Conservation (phyloP, 768 basidiomycete genomes). For the Kwoniella shandongensis region DNA sequence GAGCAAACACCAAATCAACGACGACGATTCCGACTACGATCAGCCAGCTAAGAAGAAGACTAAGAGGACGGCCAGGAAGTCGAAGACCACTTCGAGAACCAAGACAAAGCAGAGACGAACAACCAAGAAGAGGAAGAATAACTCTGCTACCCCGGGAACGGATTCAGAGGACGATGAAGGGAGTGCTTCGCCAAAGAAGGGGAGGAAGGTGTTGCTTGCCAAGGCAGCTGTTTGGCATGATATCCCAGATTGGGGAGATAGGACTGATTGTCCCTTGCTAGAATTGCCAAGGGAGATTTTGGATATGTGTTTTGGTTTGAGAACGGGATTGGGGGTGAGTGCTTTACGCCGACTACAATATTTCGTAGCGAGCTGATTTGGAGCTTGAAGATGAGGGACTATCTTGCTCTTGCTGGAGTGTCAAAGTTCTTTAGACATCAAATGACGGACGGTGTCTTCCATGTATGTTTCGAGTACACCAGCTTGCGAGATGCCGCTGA, state of each 20-base stretch:
- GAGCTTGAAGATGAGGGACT: conserved; percentile 21
- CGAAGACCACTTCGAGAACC: neutral
- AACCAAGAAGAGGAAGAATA: neutral
- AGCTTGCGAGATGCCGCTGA: neutral
- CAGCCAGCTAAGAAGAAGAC: conserved; percentile 9
- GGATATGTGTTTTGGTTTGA: conserved; percentile 21
- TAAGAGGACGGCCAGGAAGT: neutral
- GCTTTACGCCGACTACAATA: neutral
- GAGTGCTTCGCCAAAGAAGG: conserved; percentile 6
- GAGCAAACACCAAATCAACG: neutral
- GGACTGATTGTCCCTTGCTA: conserved; percentile 21
- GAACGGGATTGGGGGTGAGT: conserved; percentile 12
- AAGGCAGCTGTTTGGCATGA: conserved; percentile 22
- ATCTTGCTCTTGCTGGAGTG: conserved; percentile 31
- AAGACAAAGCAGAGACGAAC: neutral
- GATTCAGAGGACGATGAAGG: neutral
- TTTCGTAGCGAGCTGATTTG: neutral
- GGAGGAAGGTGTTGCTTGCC: conserved; percentile 4
- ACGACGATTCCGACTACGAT: conserved; percentile 10
- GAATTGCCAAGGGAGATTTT: conserved; percentile 21
- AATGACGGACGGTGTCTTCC: conserved; percentile 25
- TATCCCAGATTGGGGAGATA: conserved; percentile 29
- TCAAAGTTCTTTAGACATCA: conserved; percentile 25
- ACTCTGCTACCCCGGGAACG: neutral
- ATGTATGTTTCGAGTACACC: conserved; percentile 19